Conservation (phyloP, 192 early-diverging fungal species). For the Rhizoclosmatium globosum region DNA sequence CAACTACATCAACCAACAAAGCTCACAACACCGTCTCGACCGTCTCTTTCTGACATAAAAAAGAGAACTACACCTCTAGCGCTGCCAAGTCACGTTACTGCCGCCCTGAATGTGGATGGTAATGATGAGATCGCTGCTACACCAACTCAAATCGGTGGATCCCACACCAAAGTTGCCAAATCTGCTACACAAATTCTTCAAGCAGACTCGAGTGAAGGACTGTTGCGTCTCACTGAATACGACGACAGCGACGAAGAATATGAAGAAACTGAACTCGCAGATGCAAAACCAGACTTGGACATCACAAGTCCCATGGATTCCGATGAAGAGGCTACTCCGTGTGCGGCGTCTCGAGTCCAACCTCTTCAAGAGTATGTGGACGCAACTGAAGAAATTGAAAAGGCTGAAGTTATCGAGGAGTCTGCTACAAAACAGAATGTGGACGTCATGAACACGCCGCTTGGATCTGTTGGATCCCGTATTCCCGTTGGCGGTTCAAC, state of each 20-base stretch:
- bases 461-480: neutral
- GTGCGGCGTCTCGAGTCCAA: neutral
- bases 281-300: neutral
- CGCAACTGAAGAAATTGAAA: neutral
- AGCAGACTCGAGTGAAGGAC: neutral
- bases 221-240: neutral
- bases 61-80: too few relatives aligned
- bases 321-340: neutral
- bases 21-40: too few relatives aligned
- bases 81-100: too few relatives aligned
- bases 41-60: too few relatives aligned
- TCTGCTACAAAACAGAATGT: neutral
- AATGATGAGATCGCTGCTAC: too few relatives aligned
- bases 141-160: too few relatives aligned
- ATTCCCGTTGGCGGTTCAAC: neutral
- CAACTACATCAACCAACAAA: too few relatives aligned
- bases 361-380: neutral
- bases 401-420: neutral
- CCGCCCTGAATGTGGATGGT: too few relatives aligned
- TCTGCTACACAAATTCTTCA: neutral
- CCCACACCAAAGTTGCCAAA: too few relatives aligned
- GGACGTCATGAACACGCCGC: too few relatives aligned
- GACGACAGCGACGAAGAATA: neutral
- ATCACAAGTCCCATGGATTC: neutral
- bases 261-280: neutral